A percentile compares a stretch with the other conserved stretches of the same genome.
Evolutionary conservation across 169 alveolate genomes (phyloP).

Genomic region (Theileria sp.): DNA sequence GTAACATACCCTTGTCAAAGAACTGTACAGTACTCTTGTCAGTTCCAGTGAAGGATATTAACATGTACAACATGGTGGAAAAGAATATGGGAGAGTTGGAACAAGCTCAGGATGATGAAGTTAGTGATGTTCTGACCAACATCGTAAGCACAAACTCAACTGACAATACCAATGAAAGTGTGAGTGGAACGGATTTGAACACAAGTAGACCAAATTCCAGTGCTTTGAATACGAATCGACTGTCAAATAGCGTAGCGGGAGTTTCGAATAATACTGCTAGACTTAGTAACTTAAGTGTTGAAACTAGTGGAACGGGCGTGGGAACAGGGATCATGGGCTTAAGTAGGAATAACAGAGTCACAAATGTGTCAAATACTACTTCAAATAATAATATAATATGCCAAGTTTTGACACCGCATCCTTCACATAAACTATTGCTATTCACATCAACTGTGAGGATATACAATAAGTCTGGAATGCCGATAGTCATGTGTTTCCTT

Average conservation of each 20-base stretch:
- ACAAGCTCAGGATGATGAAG: background rate
- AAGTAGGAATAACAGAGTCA: constrained; percentile 35
- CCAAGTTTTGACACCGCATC: constrained; percentile 81
- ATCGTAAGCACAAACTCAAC: background rate
- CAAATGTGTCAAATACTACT: constrained; percentile 21
- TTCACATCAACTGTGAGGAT: constrained; percentile 78
- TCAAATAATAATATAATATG: constrained; percentile 63
- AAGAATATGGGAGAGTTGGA: background rate
- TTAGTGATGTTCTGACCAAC: background rate
- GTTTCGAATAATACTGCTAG: background rate
- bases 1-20: constrained; percentile 54
- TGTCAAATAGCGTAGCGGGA: background rate
- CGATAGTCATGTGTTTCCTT: constrained; percentile 75
- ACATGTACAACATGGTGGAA: constrained; percentile 11
- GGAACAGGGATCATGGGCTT: constrained; percentile 13
- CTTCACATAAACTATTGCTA: constrained; percentile 80
- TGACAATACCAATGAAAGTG: background rate
- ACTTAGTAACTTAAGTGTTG: background rate
- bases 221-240: background rate
- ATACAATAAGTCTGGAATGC: constrained; percentile 80
- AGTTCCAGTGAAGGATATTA: constrained; percentile 49
- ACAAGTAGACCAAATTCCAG: background rate
- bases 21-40: constrained; percentile 49
- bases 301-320: background rate
- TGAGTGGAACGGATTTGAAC: background rate